phyloP scores from a whole-genome alignment of 345 rosid genomes.

The Brassica nigra region DNA sequence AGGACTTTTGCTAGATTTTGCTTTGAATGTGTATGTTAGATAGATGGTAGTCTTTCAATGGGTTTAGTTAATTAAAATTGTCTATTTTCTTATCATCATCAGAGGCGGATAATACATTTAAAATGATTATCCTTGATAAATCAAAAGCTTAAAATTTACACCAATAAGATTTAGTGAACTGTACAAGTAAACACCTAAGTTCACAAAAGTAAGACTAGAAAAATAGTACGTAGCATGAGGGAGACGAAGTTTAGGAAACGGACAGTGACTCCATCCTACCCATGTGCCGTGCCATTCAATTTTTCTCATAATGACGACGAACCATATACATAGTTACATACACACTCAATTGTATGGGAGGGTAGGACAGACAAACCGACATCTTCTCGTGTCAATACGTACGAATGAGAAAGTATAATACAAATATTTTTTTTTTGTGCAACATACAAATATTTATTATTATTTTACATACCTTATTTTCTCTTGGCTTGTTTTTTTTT shows the following conservation, averaged over 20 bases:
- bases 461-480: not conserved
- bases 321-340: too few species aligned
- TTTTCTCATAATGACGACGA: constrained; percentile 3
- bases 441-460: not conserved
- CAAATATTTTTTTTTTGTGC: not conserved
- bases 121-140: too few species aligned
- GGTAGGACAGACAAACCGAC: constrained; percentile 22
- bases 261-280: constrained; percentile 23
- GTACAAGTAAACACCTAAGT: not conserved
- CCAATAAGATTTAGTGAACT: not conserved
- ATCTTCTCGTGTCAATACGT: constrained; percentile 2
- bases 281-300: constrained; percentile 29
- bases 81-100: not conserved
- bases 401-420: not conserved
- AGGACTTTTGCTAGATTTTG: not conserved
- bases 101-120: not conserved
- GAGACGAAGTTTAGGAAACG: constrained; percentile 1
- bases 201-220: constrained; percentile 2
- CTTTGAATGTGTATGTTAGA: not conserved
- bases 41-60: not conserved
- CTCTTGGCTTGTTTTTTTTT: not conserved
- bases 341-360: constrained; percentile 1
- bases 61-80: not conserved
- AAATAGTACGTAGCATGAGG: not conserved
- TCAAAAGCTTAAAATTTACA: not conserved